These are phyloP conservation scores for Lodderomyces elongisporus DNA, from an alignment of 1,139 yeast species.

Conservation along the genomic window DNA sequence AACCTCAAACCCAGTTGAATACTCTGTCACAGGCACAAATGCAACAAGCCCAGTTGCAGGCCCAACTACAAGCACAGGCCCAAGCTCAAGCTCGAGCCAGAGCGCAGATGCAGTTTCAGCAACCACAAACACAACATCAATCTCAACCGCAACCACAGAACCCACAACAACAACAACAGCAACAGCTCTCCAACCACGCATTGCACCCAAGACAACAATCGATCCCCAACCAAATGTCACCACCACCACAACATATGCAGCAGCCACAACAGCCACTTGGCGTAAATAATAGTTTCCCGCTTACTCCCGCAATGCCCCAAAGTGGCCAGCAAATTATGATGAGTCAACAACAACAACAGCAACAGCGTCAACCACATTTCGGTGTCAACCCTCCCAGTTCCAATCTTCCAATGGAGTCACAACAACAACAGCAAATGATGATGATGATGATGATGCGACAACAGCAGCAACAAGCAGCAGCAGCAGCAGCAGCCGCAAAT, in stretches of 20 bases:
- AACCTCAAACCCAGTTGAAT: slow-evolving; percentile 11
- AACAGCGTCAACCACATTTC: slow-evolving; percentile 3
- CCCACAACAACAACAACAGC: slow-evolving; percentile 6
- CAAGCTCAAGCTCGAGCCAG: slow-evolving; percentile 6
- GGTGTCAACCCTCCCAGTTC: slow-evolving; percentile 8
- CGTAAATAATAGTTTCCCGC: too few relatives aligned
- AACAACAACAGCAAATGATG: slow-evolving; percentile 5
- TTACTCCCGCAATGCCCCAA: not conserved
- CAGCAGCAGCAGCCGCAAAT: slow-evolving; percentile 1
- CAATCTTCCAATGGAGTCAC: slow-evolving; percentile 8
- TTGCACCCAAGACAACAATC: not conserved
- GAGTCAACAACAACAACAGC: slow-evolving; percentile 3
- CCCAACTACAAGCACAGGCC: slow-evolving; percentile 13
- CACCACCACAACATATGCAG: slow-evolving; percentile 21
- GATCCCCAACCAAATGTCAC: slow-evolving; percentile 17
- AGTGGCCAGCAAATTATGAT: slow-evolving; percentile 8
- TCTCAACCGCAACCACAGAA: slow-evolving; percentile 9
- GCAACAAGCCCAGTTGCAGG: slow-evolving; percentile 16
- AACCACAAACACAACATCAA: slow-evolving; percentile 18
- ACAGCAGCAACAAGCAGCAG: slow-evolving; percentile 17
- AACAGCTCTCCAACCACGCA: slow-evolving; percentile 16
- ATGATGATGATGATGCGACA: slow-evolving; percentile 16
- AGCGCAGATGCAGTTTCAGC: too few relatives aligned
- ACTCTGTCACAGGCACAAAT: slow-evolving; percentile 13
- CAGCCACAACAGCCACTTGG: slow-evolving; percentile 7